phyloP scores from a whole-genome alignment of 2,329 filamentous ascomycete genomes.

The Xylariaceae sp. region DNA sequence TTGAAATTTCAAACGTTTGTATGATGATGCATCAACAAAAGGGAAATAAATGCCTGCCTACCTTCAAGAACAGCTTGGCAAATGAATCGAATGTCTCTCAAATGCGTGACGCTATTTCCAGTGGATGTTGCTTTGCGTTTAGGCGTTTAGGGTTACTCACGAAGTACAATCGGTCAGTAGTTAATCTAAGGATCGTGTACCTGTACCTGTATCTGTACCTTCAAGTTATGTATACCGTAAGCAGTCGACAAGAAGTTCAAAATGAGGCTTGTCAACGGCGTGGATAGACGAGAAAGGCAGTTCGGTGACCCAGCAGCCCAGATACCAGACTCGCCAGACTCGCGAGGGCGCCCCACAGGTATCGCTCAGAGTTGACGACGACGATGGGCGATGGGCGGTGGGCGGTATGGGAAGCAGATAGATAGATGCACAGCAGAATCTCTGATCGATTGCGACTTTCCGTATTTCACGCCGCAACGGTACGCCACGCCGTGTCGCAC shows the following conservation, averaged over 20 bases:
- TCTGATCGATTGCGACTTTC: conserved; percentile 20
- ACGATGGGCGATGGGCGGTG: too few species aligned
- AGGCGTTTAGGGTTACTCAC: neutral
- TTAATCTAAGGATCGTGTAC: neutral
- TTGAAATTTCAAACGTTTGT: neutral
- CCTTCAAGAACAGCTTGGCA: neutral
- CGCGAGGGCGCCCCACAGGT: neutral
- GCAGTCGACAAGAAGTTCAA: neutral
- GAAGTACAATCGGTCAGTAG: neutral
- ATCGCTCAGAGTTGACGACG: neutral
- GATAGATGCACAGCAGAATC: neutral
- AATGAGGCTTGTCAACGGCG: conserved; percentile 11
- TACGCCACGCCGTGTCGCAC: conserved; percentile 1
- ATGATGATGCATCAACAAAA: neutral
- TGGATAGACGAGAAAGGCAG: conserved; percentile 28
- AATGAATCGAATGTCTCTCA: neutral
- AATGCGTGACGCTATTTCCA: neutral
- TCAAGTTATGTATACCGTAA: neutral
- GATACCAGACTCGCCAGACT: neutral
- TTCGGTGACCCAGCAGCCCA: conserved; percentile 27
- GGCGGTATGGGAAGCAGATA: neutral
- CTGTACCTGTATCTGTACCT: too few species aligned
- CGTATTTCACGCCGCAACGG: conserved; percentile 16
- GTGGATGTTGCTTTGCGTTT: neutral
- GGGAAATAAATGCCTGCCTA: neutral